These are phyloP conservation scores for Sporothrix schenckii DNA, from an alignment of 2,329 filamentous ascomycete genomes.

Conservation along the genomic window DNA sequence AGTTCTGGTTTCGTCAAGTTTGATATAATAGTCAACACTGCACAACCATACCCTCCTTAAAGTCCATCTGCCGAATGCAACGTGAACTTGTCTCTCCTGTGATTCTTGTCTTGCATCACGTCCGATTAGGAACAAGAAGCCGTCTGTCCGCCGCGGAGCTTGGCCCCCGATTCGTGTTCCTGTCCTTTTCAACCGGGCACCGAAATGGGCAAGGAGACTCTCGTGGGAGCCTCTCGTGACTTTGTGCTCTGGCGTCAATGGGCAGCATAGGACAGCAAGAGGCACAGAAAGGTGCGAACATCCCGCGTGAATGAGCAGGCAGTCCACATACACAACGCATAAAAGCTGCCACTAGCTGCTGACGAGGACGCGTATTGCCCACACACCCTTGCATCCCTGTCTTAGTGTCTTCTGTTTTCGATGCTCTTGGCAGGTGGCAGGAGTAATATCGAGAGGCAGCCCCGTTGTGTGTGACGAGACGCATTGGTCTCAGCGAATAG, in stretches of 20 bases:
- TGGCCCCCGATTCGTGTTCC: neutral
- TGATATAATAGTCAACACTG: neutral
- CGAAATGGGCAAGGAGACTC: neutral
- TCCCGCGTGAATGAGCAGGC: neutral
- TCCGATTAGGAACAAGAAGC: constrained; percentile 11
- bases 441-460: neutral
- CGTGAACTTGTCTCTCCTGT: neutral
- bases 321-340: constrained; percentile 5
- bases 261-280: neutral
- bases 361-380: neutral
- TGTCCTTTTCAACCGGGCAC: constrained; percentile 14
- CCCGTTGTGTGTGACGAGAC: neutral
- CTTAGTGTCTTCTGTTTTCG: neutral
- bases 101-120: neutral
- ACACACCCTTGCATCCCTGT: constrained; percentile 3
- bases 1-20: neutral
- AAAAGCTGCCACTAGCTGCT: neutral
- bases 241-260: neutral
- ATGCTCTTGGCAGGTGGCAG: neutral
- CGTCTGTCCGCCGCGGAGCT: constrained; percentile 23
- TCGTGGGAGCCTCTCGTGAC: neutral
- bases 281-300: too few relatives aligned
- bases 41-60: neutral
- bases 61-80: constrained; percentile 14
- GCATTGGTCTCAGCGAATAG: neutral